Evolutionary conservation across 495 filamentous ascomycete species (phyloP).

Genomic region (Schizothecium vesticola): DNA sequence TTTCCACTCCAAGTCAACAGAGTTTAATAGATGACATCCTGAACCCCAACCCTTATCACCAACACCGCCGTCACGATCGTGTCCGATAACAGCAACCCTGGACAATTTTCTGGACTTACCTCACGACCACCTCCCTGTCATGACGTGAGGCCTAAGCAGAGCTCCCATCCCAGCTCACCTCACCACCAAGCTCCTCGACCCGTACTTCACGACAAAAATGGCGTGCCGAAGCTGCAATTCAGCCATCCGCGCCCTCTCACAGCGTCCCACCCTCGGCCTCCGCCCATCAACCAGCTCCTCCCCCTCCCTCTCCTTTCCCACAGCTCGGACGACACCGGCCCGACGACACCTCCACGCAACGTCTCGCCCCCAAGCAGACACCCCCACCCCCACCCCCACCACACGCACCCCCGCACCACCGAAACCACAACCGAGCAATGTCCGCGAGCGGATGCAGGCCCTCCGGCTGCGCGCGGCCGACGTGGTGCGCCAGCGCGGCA

Average conservation of each 20-base stretch:
- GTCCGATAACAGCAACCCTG: background rate
- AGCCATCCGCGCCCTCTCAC: conserved; percentile 17
- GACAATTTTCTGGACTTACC: background rate
- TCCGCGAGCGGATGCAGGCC: background rate
- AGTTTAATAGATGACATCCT: background rate
- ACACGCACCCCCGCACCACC: background rate
- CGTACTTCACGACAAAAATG: conserved; percentile 16
- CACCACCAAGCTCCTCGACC: background rate
- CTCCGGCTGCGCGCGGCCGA: background rate
- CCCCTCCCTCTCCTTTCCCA: background rate
- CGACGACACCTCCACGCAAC: conserved; percentile 12
- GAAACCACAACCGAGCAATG: background rate
- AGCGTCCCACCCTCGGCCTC: conserved; percentile 10
- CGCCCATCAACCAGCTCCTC: conserved; percentile 3
- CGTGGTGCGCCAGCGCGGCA: background rate
- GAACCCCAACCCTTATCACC: conserved; percentile 25
- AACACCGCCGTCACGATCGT: background rate
- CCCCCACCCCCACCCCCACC: too few species aligned
- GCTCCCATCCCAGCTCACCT: conserved; percentile 5
- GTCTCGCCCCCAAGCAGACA: background rate
- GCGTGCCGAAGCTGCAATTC: conserved; percentile 26
- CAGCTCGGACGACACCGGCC: background rate
- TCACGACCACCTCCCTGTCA: conserved; percentile 7
- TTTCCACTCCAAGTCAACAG: background rate
- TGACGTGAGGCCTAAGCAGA: background rate